A percentile compares a stretch with the other conserved stretches of the same genome.
Evolutionary conservation across 2,329 filamentous ascomycete species (phyloP).

Genomic region (Cladosporium sp.): DNA sequence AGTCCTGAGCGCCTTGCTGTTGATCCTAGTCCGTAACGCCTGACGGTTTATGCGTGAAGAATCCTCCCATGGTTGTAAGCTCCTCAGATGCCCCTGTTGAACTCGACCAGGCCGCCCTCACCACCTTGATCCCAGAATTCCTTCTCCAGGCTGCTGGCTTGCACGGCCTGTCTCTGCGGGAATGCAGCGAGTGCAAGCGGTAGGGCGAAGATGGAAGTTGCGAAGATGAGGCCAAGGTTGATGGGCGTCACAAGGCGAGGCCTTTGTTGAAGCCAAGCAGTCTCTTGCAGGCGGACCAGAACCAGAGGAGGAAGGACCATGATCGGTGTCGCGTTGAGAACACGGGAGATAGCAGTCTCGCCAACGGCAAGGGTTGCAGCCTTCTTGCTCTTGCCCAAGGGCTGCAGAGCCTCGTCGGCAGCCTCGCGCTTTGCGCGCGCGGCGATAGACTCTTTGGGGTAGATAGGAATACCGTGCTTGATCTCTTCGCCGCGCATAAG

Average conservation of each 20-base stretch:
- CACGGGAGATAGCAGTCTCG: slow-evolving; percentile 88
- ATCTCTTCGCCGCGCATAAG: slow-evolving; percentile 98
- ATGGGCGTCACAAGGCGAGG: slow-evolving; percentile 78
- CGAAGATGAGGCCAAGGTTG: slow-evolving; percentile 83
- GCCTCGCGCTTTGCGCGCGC: slow-evolving; percentile 61
- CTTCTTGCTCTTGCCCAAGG: slow-evolving; percentile 80
- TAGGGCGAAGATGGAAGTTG: slow-evolving; percentile 83
- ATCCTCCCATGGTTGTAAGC: neutral
- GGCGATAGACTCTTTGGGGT: slow-evolving; percentile 72
- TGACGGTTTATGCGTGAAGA: neutral
- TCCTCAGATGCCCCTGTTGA: slow-evolving; percentile 85
- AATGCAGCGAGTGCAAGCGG: slow-evolving; percentile 90
- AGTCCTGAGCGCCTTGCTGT: slow-evolving; percentile 4
- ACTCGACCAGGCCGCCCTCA: slow-evolving; percentile 81
- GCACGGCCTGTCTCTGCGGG: slow-evolving; percentile 83
- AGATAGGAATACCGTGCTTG: slow-evolving; percentile 87
- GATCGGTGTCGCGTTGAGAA: slow-evolving; percentile 92
- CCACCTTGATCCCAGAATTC: slow-evolving; percentile 85
- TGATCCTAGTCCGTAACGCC: neutral
- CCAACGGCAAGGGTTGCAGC: slow-evolving; percentile 87
- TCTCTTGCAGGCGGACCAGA: slow-evolving; percentile 80
- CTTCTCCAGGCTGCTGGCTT: slow-evolving; percentile 73
- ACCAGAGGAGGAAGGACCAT: slow-evolving; percentile 93
- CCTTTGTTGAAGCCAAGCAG: slow-evolving; percentile 75
- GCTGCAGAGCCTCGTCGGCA: slow-evolving; percentile 44